phyloP scores from a whole-genome alignment of 1,284 basidiomycete species.

The Hypsizygus ulmarius region DNA sequence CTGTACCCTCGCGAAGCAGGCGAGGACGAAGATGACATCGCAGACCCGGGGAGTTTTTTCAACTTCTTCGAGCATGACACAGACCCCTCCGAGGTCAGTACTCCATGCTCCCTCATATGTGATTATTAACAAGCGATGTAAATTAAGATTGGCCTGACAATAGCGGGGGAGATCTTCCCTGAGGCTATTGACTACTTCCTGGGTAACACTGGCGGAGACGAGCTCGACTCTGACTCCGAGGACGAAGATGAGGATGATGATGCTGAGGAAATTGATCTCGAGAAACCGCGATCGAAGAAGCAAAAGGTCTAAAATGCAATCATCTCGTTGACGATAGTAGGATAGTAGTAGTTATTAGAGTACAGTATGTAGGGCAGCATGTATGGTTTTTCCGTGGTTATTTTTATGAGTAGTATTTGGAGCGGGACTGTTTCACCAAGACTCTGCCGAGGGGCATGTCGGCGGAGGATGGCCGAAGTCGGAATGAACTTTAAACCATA shows the following conservation, averaged over 20 bases:
- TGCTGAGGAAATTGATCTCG: constrained; percentile 78
- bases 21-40: constrained; percentile 56
- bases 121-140: neutral
- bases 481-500: neutral
- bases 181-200: constrained; percentile 78
- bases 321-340: neutral
- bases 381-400: constrained; percentile 3
- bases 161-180: constrained; percentile 75
- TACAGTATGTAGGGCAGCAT: constrained; percentile 1
- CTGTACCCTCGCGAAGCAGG: constrained; percentile 66
- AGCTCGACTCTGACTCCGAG: constrained; percentile 61
- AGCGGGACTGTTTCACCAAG: neutral
- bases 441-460: constrained; percentile 1
- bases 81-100: constrained; percentile 66
- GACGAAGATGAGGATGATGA: constrained; percentile 69
- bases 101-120: neutral
- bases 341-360: neutral
- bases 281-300: constrained; percentile 75
- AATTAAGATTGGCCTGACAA: constrained; percentile 61
- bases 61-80: constrained; percentile 74
- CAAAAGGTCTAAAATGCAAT: constrained; percentile 48
- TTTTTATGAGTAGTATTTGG: neutral
- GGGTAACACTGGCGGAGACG: constrained; percentile 57
- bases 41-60: constrained; percentile 83
- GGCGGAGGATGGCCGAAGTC: constrained; percentile 12